phyloP scores from a whole-genome alignment of 2,329 filamentous ascomycete species.

The Sclerotinia sclerotiorum region DNA sequence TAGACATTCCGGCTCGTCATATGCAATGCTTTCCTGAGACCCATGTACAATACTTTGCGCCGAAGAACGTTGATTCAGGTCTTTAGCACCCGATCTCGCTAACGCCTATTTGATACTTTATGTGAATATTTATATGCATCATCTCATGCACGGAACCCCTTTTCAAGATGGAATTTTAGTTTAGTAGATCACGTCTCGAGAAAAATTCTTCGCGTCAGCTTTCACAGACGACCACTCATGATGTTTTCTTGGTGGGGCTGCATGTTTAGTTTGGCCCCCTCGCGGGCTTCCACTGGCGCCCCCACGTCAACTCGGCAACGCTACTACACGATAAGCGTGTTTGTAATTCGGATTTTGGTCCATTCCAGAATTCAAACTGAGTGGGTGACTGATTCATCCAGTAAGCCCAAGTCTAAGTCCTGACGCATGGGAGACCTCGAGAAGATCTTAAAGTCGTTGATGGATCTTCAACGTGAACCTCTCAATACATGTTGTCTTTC shows the following conservation, averaged over 20 bases:
- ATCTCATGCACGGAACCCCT: not conserved
- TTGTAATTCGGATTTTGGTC: not conserved
- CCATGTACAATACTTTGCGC: not conserved
- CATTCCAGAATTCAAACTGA: not conserved
- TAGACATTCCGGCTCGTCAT: slow-evolving; percentile 5
- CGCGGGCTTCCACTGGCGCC: not conserved
- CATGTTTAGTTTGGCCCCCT: not conserved
- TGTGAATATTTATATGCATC: slow-evolving; percentile 9
- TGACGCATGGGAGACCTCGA: not conserved
- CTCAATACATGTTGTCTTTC: not conserved
- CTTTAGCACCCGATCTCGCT: not conserved
- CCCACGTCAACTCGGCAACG: slow-evolving; percentile 1
- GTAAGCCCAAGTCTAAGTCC: not conserved
- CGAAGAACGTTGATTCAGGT: slow-evolving; percentile 2
- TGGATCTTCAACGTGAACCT: not conserved
- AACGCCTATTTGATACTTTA: not conserved
- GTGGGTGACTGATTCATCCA: not conserved
- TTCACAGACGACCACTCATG: not conserved
- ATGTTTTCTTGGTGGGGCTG: slow-evolving; percentile 4
- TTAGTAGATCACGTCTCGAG: slow-evolving; percentile 8
- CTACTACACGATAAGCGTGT: not conserved
- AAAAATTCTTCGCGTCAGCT: slow-evolving; percentile 16
- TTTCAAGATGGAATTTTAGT: not conserved
- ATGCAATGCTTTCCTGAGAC: not conserved
- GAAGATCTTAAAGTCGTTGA: not conserved